Base-by-base conservation (phyloP, 2,329 filamentous ascomycete genomes). In the Sporothrix schenckii region DNA sequence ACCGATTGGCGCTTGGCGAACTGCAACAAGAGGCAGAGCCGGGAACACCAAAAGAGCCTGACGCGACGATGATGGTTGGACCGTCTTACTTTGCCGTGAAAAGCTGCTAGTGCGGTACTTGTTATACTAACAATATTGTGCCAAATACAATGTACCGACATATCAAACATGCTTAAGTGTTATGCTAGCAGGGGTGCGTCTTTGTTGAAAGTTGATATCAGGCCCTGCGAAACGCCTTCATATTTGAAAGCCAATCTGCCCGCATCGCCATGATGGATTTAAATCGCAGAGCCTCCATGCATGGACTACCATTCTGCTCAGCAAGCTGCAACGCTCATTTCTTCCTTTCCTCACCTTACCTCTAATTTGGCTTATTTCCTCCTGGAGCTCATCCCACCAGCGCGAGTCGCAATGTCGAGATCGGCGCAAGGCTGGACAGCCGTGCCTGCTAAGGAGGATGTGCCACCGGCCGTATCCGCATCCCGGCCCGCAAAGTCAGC, bases 101-200 rank as follows among this genome's bases (percentile, higher is more conserved):
- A 49, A n/a, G 39, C 41, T 47, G 60, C 16, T 63, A 63, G 41
- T 19, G 41, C 10, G 53, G 41, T 63, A 63, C 63, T 9, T 66
- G 3, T 21, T 5, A 19, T 21, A 4, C 4, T 44, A 21, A 19
- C 9, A 7, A 2, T 4, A 13, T 1, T 16, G 13, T 27, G n/a
- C 47, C 27, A 66, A 52, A 50, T 0, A 14, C 19, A 5, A 66
- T 3, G 63, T 66, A 52, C 63, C 52, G 19, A 11, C 6, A 49
- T 68, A 66, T 71, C 69, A 3, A 71, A 71, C 69, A 71, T 71
- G 54, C 47, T 68, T 71, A 68, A 21, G 27, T 7, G 65, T 71
- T 71, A 71, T 71, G 69, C 5, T 49, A 13, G 21, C 60, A 63
- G 41, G 60, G 60, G 41, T 49, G 41, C 9, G 13, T 14, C 60